Conservation (phyloP, 2,329 filamentous ascomycete species). For the Apiospora pterosperma region DNA sequence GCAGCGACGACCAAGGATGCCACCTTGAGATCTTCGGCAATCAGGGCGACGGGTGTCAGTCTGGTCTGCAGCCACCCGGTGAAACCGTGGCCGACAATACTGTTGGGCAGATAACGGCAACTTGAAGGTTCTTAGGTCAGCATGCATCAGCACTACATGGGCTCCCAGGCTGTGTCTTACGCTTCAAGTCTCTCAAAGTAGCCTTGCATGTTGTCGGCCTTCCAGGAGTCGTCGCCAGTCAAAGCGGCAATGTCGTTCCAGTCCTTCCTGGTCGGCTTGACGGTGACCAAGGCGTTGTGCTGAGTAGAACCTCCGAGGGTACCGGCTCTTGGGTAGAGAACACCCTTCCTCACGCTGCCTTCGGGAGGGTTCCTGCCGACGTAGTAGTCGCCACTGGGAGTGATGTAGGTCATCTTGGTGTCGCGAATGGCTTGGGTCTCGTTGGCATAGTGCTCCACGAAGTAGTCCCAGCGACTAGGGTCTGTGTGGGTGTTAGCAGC, state of each 20-base stretch:
- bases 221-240: slow-evolving; percentile 24
- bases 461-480: slow-evolving; percentile 53
- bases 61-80: slow-evolving; percentile 21
- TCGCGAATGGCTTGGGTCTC: slow-evolving; percentile 49
- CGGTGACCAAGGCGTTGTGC: slow-evolving; percentile 23
- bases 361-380: slow-evolving; percentile 50
- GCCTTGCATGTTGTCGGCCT: slow-evolving; percentile 20
- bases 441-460: slow-evolving; percentile 58
- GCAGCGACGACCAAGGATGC: slow-evolving; percentile 43
- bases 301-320: slow-evolving; percentile 34
- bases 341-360: slow-evolving; percentile 49
- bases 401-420: slow-evolving; percentile 56
- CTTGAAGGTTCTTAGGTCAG: too few species aligned
- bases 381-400: slow-evolving; percentile 47
- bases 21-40: slow-evolving; percentile 42
- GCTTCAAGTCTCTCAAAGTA: slow-evolving; percentile 23
- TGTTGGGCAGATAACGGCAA: slow-evolving; percentile 29
- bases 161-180: not conserved
- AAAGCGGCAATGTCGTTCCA: slow-evolving; percentile 39
- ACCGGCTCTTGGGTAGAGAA: slow-evolving; percentile 55
- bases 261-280: slow-evolving; percentile 41
- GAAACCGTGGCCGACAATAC: slow-evolving; percentile 30
- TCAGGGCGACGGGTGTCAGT: slow-evolving; percentile 35
- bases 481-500: not conserved
- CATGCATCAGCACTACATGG: too few species aligned